phyloP scores from a whole-genome alignment of 2,329 filamentous ascomycete genomes.

The Clarireedia monteithiana region DNA sequence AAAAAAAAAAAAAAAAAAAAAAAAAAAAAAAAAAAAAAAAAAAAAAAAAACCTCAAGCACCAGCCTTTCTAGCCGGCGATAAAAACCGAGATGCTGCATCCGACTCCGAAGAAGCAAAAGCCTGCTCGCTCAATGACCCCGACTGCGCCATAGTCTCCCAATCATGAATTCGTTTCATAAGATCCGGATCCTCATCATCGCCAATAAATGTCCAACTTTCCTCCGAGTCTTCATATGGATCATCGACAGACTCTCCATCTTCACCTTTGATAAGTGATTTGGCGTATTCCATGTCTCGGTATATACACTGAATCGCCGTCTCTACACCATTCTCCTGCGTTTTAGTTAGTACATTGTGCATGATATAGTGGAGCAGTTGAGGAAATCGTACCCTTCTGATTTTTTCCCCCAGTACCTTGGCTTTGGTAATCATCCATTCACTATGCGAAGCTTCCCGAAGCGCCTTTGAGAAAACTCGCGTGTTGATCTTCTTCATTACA shows the following conservation, averaged over 20 bases:
- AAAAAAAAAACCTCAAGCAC: neutral
- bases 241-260: slow-evolving; percentile 43
- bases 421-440: slow-evolving; percentile 85
- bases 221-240: slow-evolving; percentile 54
- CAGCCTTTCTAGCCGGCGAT: slow-evolving; percentile 3
- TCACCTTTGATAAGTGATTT: slow-evolving; percentile 69
- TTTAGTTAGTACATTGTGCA: slow-evolving; percentile 25
- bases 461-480: slow-evolving; percentile 75
- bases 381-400: slow-evolving; percentile 66
- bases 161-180: slow-evolving; percentile 25
- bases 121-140: slow-evolving; percentile 10
- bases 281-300: slow-evolving; percentile 91
- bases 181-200: slow-evolving; percentile 28
- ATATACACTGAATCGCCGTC: slow-evolving; percentile 83
- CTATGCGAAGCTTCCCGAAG: slow-evolving; percentile 89
- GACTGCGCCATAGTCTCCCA: slow-evolving; percentile 27
- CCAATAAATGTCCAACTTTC: slow-evolving; percentile 92
- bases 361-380: neutral
- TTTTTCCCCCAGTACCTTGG: slow-evolving; percentile 70
- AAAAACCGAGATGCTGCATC: slow-evolving; percentile 6
- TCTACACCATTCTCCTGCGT: slow-evolving; percentile 80
- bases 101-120: slow-evolving; percentile 10
- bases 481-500: slow-evolving; percentile 80
- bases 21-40: too few species aligned
- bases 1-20: too few species aligned